These are phyloP conservation scores for Scenedesmus sp. DNA, from an alignment of 163 green algal species.

Conservation along the genomic window DNA sequence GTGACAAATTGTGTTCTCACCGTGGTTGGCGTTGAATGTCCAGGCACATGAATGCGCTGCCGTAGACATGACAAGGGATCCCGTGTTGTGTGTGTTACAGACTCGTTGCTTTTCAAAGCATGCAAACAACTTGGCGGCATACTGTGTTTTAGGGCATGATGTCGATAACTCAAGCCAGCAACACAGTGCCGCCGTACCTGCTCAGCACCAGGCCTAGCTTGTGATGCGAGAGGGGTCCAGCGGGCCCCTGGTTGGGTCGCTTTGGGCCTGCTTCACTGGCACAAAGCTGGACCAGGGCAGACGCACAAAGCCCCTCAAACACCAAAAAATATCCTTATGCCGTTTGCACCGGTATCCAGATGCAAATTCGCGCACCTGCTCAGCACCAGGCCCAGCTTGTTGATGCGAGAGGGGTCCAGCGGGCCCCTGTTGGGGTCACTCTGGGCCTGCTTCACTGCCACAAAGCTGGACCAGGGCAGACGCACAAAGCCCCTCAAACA, in stretches of 20 bases:
- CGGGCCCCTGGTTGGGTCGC: slow-evolving; percentile 56
- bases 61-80: too few relatives aligned
- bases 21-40: too few relatives aligned
- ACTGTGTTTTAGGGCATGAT: too few relatives aligned
- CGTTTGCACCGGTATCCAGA: not conserved
- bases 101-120: not conserved
- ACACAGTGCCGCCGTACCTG: not conserved
- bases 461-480: slow-evolving; percentile 90
- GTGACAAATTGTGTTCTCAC: not conserved
- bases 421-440: slow-evolving; percentile 58
- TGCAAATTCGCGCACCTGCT: slow-evolving; percentile 9
- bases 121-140: not conserved
- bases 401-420: slow-evolving; percentile 74
- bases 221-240: slow-evolving; percentile 75
- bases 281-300: slow-evolving; percentile 92
- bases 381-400: slow-evolving; percentile 85
- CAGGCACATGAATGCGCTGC: too few relatives aligned
- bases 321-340: not conserved
- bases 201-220: slow-evolving; percentile 85
- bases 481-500: slow-evolving; percentile 67
- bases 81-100: too few relatives aligned
- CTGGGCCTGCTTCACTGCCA: slow-evolving; percentile 80
- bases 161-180: too few relatives aligned
- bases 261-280: slow-evolving; percentile 76
- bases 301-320: slow-evolving; percentile 67